These are phyloP conservation scores for Podosphaera xanthii DNA, from an alignment of 2,329 filamentous ascomycete genomes.

Conservation along the genomic window DNA sequence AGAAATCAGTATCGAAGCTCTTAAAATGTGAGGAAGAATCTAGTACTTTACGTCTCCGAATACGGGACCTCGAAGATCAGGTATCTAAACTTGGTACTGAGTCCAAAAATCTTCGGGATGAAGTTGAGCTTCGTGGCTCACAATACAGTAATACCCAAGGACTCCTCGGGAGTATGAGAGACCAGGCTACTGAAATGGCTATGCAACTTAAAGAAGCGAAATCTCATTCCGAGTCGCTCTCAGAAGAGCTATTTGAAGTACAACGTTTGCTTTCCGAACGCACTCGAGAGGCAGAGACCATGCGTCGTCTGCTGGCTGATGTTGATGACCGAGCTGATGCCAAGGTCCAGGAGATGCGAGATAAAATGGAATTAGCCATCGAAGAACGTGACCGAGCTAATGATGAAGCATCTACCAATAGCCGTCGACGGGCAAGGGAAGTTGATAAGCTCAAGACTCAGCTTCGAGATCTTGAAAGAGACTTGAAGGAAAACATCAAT, in stretches of 20 bases:
- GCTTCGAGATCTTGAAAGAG: constrained; percentile 60
- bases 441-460: constrained; percentile 64
- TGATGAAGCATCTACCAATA: constrained; percentile 63
- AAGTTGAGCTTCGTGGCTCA: constrained; percentile 61
- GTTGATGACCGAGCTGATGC: constrained; percentile 63
- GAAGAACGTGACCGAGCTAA: constrained; percentile 85
- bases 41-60: constrained; percentile 34
- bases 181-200: constrained; percentile 69
- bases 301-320: constrained; percentile 71
- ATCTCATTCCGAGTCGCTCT: constrained; percentile 59
- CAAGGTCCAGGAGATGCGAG: constrained; percentile 70
- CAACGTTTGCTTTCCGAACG: constrained; percentile 71
- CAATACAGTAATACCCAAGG: constrained; percentile 73
- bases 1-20: constrained; percentile 50
- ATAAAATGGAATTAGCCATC: constrained; percentile 70
- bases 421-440: constrained; percentile 56
- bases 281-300: constrained; percentile 79
- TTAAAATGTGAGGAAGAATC: constrained; percentile 51
- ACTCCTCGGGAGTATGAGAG: constrained; percentile 75
- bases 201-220: constrained; percentile 81
- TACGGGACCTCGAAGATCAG: constrained; percentile 52
- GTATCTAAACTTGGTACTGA: constrained; percentile 45
- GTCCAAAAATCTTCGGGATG: constrained; percentile 45
- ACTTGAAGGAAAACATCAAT: constrained; percentile 43
- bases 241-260: constrained; percentile 78